Conservation (phyloP, 345 rosid genomes). For the Salix caprea region DNA sequence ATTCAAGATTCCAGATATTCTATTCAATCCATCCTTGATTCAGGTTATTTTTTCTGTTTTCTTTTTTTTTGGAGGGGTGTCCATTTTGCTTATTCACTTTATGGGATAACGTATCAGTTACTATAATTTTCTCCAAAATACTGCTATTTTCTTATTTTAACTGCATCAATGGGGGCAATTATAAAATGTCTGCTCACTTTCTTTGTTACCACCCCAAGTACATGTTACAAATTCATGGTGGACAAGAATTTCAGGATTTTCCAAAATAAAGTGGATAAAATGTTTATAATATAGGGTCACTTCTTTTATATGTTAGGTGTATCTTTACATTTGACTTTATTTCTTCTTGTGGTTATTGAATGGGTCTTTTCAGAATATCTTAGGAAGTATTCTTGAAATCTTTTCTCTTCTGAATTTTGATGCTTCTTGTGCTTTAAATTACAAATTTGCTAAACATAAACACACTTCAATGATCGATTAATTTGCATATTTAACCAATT, state of each 20-base stretch:
- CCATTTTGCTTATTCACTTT: neutral
- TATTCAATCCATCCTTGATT: conserved; percentile 81
- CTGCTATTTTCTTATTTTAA: neutral
- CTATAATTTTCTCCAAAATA: neutral
- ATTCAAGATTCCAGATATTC: conserved; percentile 93
- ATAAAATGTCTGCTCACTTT: neutral
- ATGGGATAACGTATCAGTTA: neutral
- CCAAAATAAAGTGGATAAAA: neutral
- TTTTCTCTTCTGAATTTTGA: neutral
- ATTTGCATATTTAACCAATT: neutral
- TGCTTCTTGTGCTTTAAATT: neutral
- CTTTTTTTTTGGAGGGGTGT: neutral
- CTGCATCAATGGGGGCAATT: neutral
- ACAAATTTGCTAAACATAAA: neutral
- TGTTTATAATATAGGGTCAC: neutral
- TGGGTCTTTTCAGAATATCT: neutral
- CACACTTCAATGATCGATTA: neutral
- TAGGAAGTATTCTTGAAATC: neutral
- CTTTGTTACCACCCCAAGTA: neutral
- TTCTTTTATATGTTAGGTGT: neutral
- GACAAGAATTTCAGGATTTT: neutral
- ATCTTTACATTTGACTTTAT: neutral
- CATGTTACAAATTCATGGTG: neutral
- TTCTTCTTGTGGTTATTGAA: neutral
- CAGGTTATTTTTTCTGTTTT: conserved; percentile 44